Base-by-base conservation (phyloP, 2,329 filamentous ascomycete genomes). In the Blastomyces percursus region DNA sequence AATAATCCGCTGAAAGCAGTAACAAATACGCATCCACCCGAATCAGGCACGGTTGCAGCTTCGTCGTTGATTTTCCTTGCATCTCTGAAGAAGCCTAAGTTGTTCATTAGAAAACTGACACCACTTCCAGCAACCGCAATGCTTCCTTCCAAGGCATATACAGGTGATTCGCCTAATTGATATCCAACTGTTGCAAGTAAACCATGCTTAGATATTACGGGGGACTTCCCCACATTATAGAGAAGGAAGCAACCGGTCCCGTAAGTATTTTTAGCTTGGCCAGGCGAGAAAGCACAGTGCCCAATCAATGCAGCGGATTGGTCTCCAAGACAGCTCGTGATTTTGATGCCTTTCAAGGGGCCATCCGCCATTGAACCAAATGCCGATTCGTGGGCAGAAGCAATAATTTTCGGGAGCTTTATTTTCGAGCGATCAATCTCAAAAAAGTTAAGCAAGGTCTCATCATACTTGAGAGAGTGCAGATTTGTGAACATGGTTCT, bases 401-500 rank as follows among this genome's bases (percentile, higher is more conserved):
- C 86, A 5, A 92, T 87, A 67, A 96, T 95, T 70, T 86, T 85
- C n/a, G 91, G 91, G 14, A 96, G 79, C 59, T 83, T 80, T 51
- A 95, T 78, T 74, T 92, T 93, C 48, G 64, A 64, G 61, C 79
- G 81, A 72, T 92, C 86, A 65, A 96, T 82, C 55, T 83, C 84
- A 75, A 96, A 96, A 78, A 95, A 96, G 30, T 84, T 77, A 32
- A 96, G 78, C 32, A 96, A 81, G 50, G 81, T 81, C 62, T 91
- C 85, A 72, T 93, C 90, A 75, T 96, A 96, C 69, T 91, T 75
- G 64, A 91, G 81, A 12, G 86, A 92, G 69, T 86, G 82, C 61
- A 96, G 81, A 76, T 96, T 91, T 87, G 96, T 92, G 75, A 96
- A 94, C 91, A 96, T 95, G 64, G 91, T 96, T 71, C 91, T 82